Base-by-base conservation (phyloP, 192 early-diverging fungal genomes). In the Podila minutissima region DNA sequence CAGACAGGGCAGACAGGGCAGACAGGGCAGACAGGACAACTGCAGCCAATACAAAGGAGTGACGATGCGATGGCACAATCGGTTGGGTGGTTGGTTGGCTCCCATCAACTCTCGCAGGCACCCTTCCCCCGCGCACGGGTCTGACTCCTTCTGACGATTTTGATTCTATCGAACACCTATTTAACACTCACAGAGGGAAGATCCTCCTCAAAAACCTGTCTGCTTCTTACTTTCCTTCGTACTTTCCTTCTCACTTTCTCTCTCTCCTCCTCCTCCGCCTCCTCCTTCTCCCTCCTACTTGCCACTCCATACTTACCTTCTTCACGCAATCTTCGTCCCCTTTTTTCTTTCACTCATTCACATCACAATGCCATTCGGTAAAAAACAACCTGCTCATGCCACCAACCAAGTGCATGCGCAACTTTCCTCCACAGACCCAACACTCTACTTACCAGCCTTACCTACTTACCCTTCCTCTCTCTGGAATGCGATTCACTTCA, bases 81-180 rank as follows among this genome's bases (percentile, higher is more conserved):
- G 11, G 41, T 46, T 46, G 11, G 38, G 10, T 41, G 0, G 41
- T 46, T 46, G 41, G 41, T 46, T 46, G 41, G 41, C 15, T 46
- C 41, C 41, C 41, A 46, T 46, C 41, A 46, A 46, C 41, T 13
- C 15, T 46, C 41, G 12, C 41, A 15, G 15, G 11, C 12, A 15
- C 41, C 3, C 6, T 7, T 1, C 22, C 6, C 53, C 53, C 17
- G 17, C 51, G 51, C 51, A 53, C 67, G 59, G 59, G 7, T 69
- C 57, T 69, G 67, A 69, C 58, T 69, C 67, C 41, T 41, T 67
- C 11, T 41, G 38, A 41, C 38, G 38, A 53, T 53, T 24, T 22
- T 19, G 51, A 53, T 20, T 53, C 8, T 22, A 24, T 26, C n/a
- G 11, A 55, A 24, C 53, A 24, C 24, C 35, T 37, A 37, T 37